phyloP scores from a whole-genome alignment of 2,329 filamentous ascomycete species.

The Penicillium vulpinum region DNA sequence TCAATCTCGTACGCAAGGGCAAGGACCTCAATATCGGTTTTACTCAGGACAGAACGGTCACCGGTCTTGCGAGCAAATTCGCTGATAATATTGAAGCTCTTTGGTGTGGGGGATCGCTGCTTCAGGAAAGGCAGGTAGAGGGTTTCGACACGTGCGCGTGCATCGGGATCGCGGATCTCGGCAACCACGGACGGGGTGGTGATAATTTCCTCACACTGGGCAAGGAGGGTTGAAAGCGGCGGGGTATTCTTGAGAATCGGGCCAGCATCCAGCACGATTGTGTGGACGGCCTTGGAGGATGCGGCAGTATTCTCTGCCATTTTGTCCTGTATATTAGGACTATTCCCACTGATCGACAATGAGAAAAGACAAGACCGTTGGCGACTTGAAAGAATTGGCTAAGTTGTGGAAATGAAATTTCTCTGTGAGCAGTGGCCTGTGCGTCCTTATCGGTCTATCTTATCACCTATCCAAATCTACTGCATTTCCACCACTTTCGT shows the following conservation, averaged over 20 bases:
- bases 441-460: constrained; percentile 44
- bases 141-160: constrained; percentile 77
- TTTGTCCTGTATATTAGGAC: constrained; percentile 12
- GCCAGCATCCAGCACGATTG: constrained; percentile 84
- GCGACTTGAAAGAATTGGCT: constrained; percentile 10
- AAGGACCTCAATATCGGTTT: constrained; percentile 83
- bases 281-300: constrained; percentile 68
- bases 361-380: not conserved
- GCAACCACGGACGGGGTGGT: constrained; percentile 82
- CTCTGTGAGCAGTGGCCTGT: constrained; percentile 35
- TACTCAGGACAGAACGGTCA: constrained; percentile 83
- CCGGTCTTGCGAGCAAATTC: constrained; percentile 89
- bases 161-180: constrained; percentile 83
- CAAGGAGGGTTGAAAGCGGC: constrained; percentile 75
- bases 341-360: not conserved
- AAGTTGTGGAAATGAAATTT: constrained; percentile 29
- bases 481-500: not conserved
- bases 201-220: constrained; percentile 72
- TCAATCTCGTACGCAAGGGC: constrained; percentile 94
- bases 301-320: constrained; percentile 21
- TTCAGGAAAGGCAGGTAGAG: constrained; percentile 82
- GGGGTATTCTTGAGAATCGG: constrained; percentile 94
- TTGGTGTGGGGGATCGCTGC: constrained; percentile 69
- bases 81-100: constrained; percentile 75
- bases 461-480: constrained; percentile 28